Percentiles rank a stretch among this genome's conserved stretches.
Evolutionary conservation across 106 monocot species (phyloP).

Genomic region (Dioscorea alata): DNA sequence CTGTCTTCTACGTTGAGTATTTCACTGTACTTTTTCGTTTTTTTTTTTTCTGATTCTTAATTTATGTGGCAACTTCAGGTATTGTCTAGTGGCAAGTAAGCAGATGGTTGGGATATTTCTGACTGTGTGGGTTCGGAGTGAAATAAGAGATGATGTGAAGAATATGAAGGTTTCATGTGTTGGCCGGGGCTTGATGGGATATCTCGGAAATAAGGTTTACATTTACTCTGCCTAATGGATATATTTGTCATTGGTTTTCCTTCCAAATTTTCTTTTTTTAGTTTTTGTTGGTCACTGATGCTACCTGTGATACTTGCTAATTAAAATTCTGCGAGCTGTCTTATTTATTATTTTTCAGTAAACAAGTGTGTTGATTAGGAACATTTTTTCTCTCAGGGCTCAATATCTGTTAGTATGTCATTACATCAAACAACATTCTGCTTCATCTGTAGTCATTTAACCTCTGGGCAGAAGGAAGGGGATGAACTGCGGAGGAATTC

Average conservation of each 20-base stretch:
- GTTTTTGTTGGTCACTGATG: no score
- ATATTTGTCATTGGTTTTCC: background rate
- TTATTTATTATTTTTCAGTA: no score
- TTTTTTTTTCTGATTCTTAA: no score
- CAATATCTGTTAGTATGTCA: constrained; percentile 81
- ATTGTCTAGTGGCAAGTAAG: constrained; percentile 67
- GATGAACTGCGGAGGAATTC: constrained; percentile 73
- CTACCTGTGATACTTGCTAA: no score
- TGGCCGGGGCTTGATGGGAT: constrained; percentile 71
- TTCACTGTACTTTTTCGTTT: no score
- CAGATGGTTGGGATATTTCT: constrained; percentile 82
- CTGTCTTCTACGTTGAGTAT: no score
- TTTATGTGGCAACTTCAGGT: constrained; percentile 16
- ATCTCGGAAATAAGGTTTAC: constrained; percentile 70
- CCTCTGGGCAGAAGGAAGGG: constrained; percentile 73
- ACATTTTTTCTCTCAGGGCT: constrained; percentile 32
- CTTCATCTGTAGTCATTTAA: constrained; percentile 76
- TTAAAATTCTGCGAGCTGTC: no score
- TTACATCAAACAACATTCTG: constrained; percentile 77
- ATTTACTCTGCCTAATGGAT: background rate
- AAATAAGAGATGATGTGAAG: constrained; percentile 49
- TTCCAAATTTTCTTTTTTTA: background rate
- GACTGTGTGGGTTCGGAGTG: constrained; percentile 53
- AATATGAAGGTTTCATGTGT: constrained; percentile 75
- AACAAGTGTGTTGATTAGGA: no score